Percentiles rank a stretch among this genome's conserved stretches.
These are phyloP conservation scores for Raddia distichophylla DNA, from an alignment of 176 grass and related monocot genomes.

Conservation along the genomic window DNA sequence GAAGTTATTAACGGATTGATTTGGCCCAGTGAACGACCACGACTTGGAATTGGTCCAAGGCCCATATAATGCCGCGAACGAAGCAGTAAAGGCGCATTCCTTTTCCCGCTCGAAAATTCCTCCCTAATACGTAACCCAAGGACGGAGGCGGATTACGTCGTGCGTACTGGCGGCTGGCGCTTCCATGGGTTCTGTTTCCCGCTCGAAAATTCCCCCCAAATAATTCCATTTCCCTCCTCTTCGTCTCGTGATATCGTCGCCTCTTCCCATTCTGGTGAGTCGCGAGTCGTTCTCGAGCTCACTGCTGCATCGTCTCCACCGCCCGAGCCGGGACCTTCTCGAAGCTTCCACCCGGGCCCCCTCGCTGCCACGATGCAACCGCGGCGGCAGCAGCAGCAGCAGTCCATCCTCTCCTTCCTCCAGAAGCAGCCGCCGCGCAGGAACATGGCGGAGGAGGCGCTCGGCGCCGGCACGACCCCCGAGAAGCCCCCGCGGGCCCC, in stretches of 20 bases:
- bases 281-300: background rate
- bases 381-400: conserved; percentile 58
- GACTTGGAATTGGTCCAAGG: no score
- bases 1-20: no score
- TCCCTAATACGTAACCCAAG: no score
- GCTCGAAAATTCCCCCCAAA: conserved; percentile 36
- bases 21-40: no score
- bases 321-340: background rate
- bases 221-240: conserved; percentile 3
- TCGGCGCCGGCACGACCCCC: conserved; percentile 56
- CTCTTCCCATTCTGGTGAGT: background rate
- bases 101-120: no score
- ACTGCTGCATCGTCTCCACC: background rate
- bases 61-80: no score
- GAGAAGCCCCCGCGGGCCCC: conserved; percentile 57
- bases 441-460: conserved; percentile 38
- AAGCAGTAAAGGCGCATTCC: no score
- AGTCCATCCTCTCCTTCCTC: conserved; percentile 86
- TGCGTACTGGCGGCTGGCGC: background rate
- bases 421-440: conserved; percentile 45
- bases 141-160: background rate
- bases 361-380: conserved; percentile 43
- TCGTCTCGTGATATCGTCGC: background rate
- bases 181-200: conserved; percentile 28
- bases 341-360: background rate